Evolutionary conservation across 805 yeast genomes (phyloP).

Genomic region (Maudiozyma saulgeensis): DNA sequence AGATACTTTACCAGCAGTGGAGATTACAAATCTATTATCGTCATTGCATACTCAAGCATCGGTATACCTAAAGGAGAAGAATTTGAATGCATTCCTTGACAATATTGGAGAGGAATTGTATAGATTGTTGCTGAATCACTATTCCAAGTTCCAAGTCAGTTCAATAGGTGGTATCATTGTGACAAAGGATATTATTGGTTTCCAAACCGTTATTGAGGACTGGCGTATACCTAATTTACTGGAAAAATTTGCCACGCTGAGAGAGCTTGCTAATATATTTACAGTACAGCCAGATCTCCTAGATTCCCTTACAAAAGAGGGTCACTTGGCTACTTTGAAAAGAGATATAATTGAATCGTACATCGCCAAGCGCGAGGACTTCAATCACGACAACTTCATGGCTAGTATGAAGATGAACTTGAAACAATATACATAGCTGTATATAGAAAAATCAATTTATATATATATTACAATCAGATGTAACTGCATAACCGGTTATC

Average conservation of each 20-base stretch:
- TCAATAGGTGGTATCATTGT: conserved; percentile 75
- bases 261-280: conserved; percentile 76
- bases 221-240: conserved; percentile 57
- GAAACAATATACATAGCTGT: conserved; percentile 8
- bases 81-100: conserved; percentile 41
- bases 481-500: not conserved
- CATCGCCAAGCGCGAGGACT: conserved; percentile 62
- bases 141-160: conserved; percentile 64
- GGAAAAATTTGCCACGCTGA: conserved; percentile 56
- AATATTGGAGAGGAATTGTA: conserved; percentile 53
- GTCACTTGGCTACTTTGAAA: conserved; percentile 60
- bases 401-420: conserved; percentile 18
- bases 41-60: conserved; percentile 27
- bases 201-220: conserved; percentile 55
- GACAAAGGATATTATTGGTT: conserved; percentile 73
- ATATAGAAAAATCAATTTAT: not conserved
- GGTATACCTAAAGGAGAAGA: conserved; percentile 34
- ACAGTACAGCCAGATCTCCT: conserved; percentile 76
- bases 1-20: conserved; percentile 64
- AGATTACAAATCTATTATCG: conserved; percentile 44
- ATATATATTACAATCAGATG: not conserved
- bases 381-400: conserved; percentile 34
- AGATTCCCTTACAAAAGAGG: conserved; percentile 71
- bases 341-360: conserved; percentile 55
- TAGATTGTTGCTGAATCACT: conserved; percentile 55